These are phyloP conservation scores for Plasmodium yoelii DNA, from an alignment of 169 alveolate species.

Conservation along the genomic window DNA sequence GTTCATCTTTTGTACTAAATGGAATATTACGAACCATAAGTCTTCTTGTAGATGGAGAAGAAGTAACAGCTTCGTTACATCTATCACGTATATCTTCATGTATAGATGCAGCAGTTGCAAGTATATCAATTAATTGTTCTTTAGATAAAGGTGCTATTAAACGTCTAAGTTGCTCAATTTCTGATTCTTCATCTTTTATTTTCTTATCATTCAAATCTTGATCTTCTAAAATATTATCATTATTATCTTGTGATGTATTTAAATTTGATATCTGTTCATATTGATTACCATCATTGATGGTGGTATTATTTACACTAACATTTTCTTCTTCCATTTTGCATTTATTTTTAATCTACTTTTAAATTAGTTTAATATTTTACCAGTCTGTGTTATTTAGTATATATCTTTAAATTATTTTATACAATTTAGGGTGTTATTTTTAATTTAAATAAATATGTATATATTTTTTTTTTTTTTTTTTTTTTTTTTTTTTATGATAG, in stretches of 20 bases:
- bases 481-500: too few species aligned
- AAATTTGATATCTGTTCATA: conserved; percentile 25
- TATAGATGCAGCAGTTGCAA: conserved; percentile 79
- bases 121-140: conserved; percentile 84
- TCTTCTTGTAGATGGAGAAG: conserved; percentile 83
- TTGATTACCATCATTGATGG: too few species aligned
- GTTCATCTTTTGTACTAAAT: conserved; percentile 82
- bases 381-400: too few species aligned
- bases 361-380: too few species aligned
- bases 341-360: neutral
- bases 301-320: too few species aligned
- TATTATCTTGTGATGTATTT: conserved; percentile 45
- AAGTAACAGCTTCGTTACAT: conserved; percentile 81
- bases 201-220: conserved; percentile 13
- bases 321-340: conserved; percentile 53
- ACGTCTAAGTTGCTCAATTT: conserved; percentile 57
- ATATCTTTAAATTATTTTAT: too few species aligned
- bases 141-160: conserved; percentile 83
- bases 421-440: too few species aligned
- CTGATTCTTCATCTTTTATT: conserved; percentile 59
- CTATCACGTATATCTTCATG: conserved; percentile 76
- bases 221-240: conserved; percentile 18
- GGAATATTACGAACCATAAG: conserved; percentile 85
- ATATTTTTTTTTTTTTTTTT: too few species aligned
- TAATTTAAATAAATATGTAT: too few species aligned